Percentiles rank a stretch among this genome's conserved stretches.
Evolutionary conservation across 257 asterid species (phyloP).

Genomic region (Apocynum venetum): DNA sequence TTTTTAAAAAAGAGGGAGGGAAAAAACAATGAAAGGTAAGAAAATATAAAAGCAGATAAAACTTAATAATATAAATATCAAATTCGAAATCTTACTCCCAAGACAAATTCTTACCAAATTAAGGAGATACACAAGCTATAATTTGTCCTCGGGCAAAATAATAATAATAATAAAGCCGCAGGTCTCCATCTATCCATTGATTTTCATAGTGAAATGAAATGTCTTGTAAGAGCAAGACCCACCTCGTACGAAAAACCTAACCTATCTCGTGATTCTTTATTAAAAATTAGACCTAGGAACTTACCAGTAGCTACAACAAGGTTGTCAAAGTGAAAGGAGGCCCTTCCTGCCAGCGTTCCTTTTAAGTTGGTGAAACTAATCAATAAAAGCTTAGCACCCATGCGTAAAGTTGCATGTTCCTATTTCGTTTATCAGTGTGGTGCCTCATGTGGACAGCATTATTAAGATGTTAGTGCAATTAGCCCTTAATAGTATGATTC

Average conservation of each 20-base stretch:
- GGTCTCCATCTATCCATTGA: not conserved
- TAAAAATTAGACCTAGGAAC: not conserved
- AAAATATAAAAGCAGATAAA: too few species aligned
- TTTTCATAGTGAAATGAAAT: not conserved
- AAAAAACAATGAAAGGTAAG: too few species aligned
- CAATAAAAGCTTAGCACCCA: not conserved
- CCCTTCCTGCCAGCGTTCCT: not conserved
- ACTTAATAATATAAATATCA: too few species aligned
- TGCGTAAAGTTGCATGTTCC: not conserved
- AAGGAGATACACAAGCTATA: too few species aligned
- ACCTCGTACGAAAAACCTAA: slow-evolving; percentile 9
- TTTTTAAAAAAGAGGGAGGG: too few species aligned
- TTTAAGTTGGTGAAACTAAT: not conserved
- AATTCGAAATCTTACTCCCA: too few species aligned
- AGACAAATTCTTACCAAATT: too few species aligned
- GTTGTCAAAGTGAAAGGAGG: not conserved
- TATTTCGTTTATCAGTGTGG: not conserved
- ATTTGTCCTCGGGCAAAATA: too few species aligned
- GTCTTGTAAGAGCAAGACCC: slow-evolving; percentile 7
- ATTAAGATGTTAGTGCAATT: not conserved
- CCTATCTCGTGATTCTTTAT: slow-evolving; percentile 14
- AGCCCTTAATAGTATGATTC: not conserved
- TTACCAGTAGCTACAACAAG: not conserved
- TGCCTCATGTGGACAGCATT: not conserved
- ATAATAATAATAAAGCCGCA: not conserved